phyloP scores from a whole-genome alignment of 2,329 filamentous ascomycete species.

The Elsinoe australis region DNA sequence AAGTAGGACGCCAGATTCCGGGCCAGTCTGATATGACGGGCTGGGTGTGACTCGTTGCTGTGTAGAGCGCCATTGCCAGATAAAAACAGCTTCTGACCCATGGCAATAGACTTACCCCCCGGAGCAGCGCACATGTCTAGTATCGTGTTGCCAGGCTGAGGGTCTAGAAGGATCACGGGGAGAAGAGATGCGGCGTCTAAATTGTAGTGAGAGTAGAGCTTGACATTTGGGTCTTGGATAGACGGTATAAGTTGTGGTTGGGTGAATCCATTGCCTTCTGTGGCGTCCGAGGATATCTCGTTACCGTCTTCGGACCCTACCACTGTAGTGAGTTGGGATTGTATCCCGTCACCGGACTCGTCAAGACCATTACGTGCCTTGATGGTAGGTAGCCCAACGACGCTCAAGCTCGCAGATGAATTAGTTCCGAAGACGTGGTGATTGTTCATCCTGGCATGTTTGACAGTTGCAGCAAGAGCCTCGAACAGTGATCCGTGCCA shows the following conservation, averaged over 20 bases:
- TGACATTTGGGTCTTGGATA: background rate
- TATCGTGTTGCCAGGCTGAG: constrained; percentile 32
- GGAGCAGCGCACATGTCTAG: constrained; percentile 38
- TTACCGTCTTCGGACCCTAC: too few species aligned
- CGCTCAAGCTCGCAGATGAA: background rate
- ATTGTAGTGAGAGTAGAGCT: constrained; percentile 25
- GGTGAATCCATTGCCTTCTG: background rate
- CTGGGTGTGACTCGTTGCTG: constrained; percentile 32
- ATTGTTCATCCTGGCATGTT: constrained; percentile 2
- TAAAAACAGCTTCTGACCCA: constrained; percentile 30
- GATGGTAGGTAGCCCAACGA: background rate
- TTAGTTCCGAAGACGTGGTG: background rate
- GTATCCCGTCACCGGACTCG: too few species aligned
- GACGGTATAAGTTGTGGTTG: background rate
- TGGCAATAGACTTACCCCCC: constrained; percentile 32
- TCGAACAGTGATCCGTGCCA: constrained; percentile 27
- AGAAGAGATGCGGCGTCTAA: constrained; percentile 31
- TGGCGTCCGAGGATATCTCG: background rate
- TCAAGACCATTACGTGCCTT: background rate
- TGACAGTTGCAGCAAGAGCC: constrained; percentile 20
- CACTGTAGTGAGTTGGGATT: too few species aligned
- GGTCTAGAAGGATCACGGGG: constrained; percentile 30
- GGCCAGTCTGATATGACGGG: constrained; percentile 30
- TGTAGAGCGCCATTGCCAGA: constrained; percentile 29
- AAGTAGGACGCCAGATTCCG: constrained; percentile 25